Percentiles rank a stretch among this genome's conserved stretches.
Evolutionary conservation across 148 eudicot genomes (phyloP).

Genomic region (Selenicereus undatus): DNA sequence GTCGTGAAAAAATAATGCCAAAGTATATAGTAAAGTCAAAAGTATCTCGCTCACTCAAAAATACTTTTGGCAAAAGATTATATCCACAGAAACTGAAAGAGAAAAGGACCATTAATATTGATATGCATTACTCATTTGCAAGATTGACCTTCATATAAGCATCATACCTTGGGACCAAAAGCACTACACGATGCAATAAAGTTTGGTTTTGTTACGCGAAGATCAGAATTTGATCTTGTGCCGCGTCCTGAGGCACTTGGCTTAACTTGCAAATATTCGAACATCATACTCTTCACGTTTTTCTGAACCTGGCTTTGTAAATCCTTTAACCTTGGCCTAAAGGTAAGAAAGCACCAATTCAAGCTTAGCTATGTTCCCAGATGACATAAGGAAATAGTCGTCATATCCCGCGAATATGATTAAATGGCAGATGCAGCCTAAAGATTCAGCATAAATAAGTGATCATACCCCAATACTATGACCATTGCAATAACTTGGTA

Average conservation of each 20-base stretch:
- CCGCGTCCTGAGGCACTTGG: slow-evolving; percentile 33
- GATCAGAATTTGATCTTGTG: slow-evolving; percentile 24
- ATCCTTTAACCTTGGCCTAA: slow-evolving; percentile 69
- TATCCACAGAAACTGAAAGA: background rate
- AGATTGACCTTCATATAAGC: slow-evolving; percentile 2
- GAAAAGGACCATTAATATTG: background rate
- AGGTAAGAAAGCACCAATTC: slow-evolving; percentile 19
- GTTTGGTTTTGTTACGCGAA: slow-evolving; percentile 36
- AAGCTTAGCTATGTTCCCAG: background rate
- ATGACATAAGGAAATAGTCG: background rate
- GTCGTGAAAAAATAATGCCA: background rate
- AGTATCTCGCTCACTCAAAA: background rate
- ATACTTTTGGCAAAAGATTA: background rate
- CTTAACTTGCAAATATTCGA: slow-evolving; percentile 49
- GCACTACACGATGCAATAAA: slow-evolving; percentile 82
- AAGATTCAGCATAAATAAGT: slow-evolving; percentile 12
- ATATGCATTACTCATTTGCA: background rate
- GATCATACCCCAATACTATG: slow-evolving; percentile 67
- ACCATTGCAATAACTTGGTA: slow-evolving; percentile 94
- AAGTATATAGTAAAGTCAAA: background rate
- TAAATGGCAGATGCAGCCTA: background rate
- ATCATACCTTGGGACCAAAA: slow-evolving; percentile 81
- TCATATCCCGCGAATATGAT: background rate
- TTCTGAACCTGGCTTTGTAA: slow-evolving; percentile 59
- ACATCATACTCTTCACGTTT: slow-evolving; percentile 75